A percentile compares a stretch with the other conserved stretches of the same genome.
Conservation (phyloP, 495 filamentous ascomycete species). For the Penicillium samsonianum region DNA sequence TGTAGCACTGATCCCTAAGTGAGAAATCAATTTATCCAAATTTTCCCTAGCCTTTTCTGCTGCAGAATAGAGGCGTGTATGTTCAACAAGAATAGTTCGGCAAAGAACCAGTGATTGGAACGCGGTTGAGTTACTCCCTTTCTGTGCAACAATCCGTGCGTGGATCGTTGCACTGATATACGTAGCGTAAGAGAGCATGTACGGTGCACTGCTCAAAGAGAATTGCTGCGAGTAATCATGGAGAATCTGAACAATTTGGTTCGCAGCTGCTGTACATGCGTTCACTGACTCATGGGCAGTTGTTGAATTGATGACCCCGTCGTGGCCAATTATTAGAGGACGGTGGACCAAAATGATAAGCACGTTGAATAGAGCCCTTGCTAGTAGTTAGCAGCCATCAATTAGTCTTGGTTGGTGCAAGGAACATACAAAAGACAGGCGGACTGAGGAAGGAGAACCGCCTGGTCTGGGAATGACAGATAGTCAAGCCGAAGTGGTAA, state of each 20-base stretch:
- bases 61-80: conserved; percentile 25
- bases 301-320: conserved; percentile 10
- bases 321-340: conserved; percentile 26
- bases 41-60: conserved; percentile 29
- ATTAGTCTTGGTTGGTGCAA: neutral
- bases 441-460: conserved; percentile 23
- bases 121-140: conserved; percentile 22
- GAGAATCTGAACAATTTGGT: conserved; percentile 34
- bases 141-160: conserved; percentile 32
- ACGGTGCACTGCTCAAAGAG: conserved; percentile 31
- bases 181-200: conserved; percentile 38
- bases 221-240: conserved; percentile 32
- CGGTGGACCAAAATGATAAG: conserved; percentile 34
- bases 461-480: conserved; percentile 18
- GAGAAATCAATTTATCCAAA: conserved; percentile 23
- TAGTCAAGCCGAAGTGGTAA: conserved; percentile 31
- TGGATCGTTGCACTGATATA: conserved; percentile 40
- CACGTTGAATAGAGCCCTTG: conserved; percentile 34
- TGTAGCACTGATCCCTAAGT: conserved; percentile 17
- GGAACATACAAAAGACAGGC: conserved; percentile 29
- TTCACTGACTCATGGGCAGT: conserved; percentile 33
- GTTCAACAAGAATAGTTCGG: conserved; percentile 21
- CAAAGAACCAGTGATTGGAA: conserved; percentile 29
- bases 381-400: neutral
- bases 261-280: conserved; percentile 32